Evolutionary conservation across 129 eudicot species (phyloP).

Genomic region (Lonicera japonica): DNA sequence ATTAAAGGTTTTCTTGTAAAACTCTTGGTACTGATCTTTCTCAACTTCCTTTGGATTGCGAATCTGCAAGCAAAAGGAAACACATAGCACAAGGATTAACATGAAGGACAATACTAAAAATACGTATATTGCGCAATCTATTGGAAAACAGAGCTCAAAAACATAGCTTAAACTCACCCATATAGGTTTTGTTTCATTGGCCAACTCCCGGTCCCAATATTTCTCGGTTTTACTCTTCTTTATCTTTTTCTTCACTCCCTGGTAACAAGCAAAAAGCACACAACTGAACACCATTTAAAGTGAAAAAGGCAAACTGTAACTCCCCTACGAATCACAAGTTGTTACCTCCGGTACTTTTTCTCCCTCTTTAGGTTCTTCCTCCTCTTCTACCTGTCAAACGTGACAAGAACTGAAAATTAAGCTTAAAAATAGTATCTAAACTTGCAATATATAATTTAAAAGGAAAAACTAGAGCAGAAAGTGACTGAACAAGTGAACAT

Average conservation of each 20-base stretch:
- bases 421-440: neutral
- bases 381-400: slow-evolving; percentile 76
- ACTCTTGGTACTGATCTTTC: slow-evolving; percentile 78
- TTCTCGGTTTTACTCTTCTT: slow-evolving; percentile 85
- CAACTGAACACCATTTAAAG: neutral
- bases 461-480: neutral
- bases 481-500: too few species aligned
- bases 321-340: neutral
- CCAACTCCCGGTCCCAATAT: slow-evolving; percentile 97
- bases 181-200: slow-evolving; percentile 91
- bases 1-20: slow-evolving; percentile 84
- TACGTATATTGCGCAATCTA: neutral
- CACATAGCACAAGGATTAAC: neutral
- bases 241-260: slow-evolving; percentile 70
- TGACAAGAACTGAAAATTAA: neutral
- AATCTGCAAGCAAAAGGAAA: slow-evolving; percentile 45
- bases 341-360: slow-evolving; percentile 84
- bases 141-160: too few species aligned
- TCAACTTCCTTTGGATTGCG: slow-evolving; percentile 78
- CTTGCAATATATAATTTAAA: neutral
- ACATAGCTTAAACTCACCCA: slow-evolving; percentile 52
- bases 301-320: neutral
- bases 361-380: slow-evolving; percentile 81
- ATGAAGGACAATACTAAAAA: neutral
- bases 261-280: slow-evolving; percentile 13